Evolutionary conservation across 176 grass and related monocot species (phyloP).

Genomic region (Juncus effusus): DNA sequence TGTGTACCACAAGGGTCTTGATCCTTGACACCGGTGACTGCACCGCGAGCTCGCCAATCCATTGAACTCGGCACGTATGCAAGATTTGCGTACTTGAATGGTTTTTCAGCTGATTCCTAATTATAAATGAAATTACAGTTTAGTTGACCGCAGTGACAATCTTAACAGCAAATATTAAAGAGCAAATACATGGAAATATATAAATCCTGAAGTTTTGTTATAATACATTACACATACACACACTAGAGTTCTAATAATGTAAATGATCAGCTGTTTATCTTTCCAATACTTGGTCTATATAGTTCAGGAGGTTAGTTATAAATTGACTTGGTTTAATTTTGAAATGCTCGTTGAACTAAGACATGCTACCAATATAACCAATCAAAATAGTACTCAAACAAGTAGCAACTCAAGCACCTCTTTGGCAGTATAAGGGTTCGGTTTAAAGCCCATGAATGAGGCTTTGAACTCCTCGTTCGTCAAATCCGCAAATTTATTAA

Average conservation of each 20-base stretch:
- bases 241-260: too few species aligned
- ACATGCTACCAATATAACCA: too few species aligned
- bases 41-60: slow-evolving; percentile 39
- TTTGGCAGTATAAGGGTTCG: background rate
- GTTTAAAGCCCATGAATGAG: slow-evolving; percentile 15
- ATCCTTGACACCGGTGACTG: slow-evolving; percentile 42
- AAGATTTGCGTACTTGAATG: slow-evolving; percentile 17
- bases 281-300: too few species aligned
- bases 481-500: slow-evolving; percentile 42
- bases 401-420: background rate
- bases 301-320: too few species aligned
- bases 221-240: too few species aligned
- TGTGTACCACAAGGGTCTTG: slow-evolving; percentile 33
- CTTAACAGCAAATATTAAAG: too few species aligned
- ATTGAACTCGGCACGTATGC: slow-evolving; percentile 22
- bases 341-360: too few species aligned
- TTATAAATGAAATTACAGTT: slow-evolving; percentile 1
- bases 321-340: too few species aligned
- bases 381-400: too few species aligned
- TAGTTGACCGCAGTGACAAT: background rate
- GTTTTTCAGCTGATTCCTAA: background rate
- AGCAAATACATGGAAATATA: too few species aligned
- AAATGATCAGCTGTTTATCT: too few species aligned
- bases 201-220: too few species aligned
- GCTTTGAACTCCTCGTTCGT: slow-evolving; percentile 46